Conservation (phyloP, 345 rosid species). For the Brassica juncea region DNA sequence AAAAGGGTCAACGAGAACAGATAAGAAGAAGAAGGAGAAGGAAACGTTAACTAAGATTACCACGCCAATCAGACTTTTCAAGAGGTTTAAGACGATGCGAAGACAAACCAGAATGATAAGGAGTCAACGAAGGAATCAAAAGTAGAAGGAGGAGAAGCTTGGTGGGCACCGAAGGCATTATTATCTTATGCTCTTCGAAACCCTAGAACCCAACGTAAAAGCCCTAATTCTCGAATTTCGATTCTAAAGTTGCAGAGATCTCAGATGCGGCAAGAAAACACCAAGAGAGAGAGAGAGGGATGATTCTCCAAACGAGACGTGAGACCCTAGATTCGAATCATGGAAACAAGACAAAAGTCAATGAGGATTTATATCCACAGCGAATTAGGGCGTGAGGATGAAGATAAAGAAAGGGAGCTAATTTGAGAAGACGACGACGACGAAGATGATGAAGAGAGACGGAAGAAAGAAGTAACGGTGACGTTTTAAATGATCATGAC, state of each 20-base stretch:
- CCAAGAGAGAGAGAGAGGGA: background rate
- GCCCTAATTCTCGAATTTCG: conserved; percentile 38
- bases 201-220: conserved; percentile 48
- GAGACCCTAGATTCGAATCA: conserved; percentile 19
- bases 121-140: conserved; percentile 57
- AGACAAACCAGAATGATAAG: conserved; percentile 58
- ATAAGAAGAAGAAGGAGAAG: background rate
- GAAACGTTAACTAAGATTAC: conserved; percentile 86
- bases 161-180: conserved; percentile 84
- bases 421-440: conserved; percentile 24
- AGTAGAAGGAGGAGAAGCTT: conserved; percentile 40
- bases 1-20: background rate
- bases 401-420: conserved; percentile 23
- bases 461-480: background rate
- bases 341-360: background rate
- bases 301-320: background rate
- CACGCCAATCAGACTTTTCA: conserved; percentile 92
- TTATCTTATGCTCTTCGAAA: conserved; percentile 67
- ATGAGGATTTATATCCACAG: background rate
- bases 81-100: conserved; percentile 86
- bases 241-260: conserved; percentile 14
- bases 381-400: conserved; percentile 26
- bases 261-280: background rate
- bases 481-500: conserved; percentile 1
- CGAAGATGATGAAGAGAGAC: background rate